phyloP scores from a whole-genome alignment of 176 grass and related monocot genomes.

The Ananas comosus region DNA sequence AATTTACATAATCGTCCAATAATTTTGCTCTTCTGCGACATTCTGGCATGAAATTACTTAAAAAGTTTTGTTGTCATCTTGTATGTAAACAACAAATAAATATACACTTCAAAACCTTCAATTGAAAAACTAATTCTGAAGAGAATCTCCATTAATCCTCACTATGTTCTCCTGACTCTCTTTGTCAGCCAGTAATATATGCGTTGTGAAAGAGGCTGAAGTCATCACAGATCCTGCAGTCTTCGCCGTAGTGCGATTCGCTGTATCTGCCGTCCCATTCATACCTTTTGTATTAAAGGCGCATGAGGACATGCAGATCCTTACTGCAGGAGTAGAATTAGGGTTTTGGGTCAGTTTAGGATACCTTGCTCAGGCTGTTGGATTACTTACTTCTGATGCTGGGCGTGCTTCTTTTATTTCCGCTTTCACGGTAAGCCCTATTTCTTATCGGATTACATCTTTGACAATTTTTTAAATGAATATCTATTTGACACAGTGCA shows the following conservation, averaged over 20 bases:
- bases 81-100: too few relatives aligned
- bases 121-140: too few relatives aligned
- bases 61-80: too few relatives aligned
- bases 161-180: neutral
- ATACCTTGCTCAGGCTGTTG: conserved; percentile 76
- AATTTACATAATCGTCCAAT: neutral
- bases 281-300: conserved; percentile 38
- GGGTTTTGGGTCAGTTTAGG: conserved; percentile 79
- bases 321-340: conserved; percentile 59
- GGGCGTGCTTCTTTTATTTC: conserved; percentile 77
- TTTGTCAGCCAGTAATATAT: conserved; percentile 79
- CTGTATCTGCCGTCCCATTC: conserved; percentile 58
- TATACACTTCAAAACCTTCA: too few relatives aligned
- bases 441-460: neutral
- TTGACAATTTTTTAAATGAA: neutral
- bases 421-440: conserved; percentile 57
- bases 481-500: neutral
- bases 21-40: neutral
- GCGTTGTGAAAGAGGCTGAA: conserved; percentile 90
- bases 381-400: conserved; percentile 75
- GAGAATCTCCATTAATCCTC: too few relatives aligned
- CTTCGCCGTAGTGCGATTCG: conserved; percentile 88
- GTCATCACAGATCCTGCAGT: conserved; percentile 61
- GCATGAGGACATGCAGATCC: conserved; percentile 32
- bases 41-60: too few relatives aligned